Evolutionary conservation across 768 basidiomycete species (phyloP).

Genomic region (Tulasnella sp.): DNA sequence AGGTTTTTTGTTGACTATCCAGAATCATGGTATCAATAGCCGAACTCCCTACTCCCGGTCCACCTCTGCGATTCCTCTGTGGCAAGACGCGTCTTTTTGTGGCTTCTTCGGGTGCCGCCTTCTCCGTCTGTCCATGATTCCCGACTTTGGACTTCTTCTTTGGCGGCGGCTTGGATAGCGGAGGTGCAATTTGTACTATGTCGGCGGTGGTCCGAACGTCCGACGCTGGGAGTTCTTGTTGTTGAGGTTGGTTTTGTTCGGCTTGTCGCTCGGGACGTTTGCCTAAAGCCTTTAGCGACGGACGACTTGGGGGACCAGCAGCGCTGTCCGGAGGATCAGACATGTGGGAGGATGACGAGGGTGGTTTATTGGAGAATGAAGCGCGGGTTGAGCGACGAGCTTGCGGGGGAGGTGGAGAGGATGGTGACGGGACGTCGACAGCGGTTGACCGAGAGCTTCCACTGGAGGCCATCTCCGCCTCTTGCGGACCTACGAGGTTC

Average conservation of each 20-base stretch:
- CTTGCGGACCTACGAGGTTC: not conserved
- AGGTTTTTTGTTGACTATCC: constrained; percentile 59
- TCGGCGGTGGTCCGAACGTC: not conserved
- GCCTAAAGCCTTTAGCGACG: constrained; percentile 10
- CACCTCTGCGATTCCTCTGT: constrained; percentile 69
- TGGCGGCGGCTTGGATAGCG: not conserved
- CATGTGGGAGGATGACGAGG: not conserved
- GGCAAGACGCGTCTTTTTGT: constrained; percentile 64
- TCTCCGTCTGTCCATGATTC: not conserved
- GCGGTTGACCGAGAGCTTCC: not conserved
- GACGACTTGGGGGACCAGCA: not conserved
- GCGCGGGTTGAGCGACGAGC: not conserved
- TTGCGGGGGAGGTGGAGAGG: not conserved
- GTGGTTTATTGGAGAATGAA: not conserved
- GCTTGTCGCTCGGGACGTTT: constrained; percentile 4
- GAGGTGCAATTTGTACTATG: not conserved
- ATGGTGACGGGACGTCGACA: not conserved
- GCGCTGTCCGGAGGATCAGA: not conserved
- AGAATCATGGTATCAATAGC: constrained; percentile 78
- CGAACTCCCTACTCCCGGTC: constrained; percentile 69
- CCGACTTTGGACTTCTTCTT: not conserved
- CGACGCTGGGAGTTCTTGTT: not conserved
- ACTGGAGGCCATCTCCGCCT: not conserved
- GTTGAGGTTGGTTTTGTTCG: not conserved
- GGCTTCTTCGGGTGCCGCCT: constrained; percentile 18